Evolutionary conservation across 2,329 filamentous ascomycete genomes (phyloP).

Genomic region (Fusarium sp.): DNA sequence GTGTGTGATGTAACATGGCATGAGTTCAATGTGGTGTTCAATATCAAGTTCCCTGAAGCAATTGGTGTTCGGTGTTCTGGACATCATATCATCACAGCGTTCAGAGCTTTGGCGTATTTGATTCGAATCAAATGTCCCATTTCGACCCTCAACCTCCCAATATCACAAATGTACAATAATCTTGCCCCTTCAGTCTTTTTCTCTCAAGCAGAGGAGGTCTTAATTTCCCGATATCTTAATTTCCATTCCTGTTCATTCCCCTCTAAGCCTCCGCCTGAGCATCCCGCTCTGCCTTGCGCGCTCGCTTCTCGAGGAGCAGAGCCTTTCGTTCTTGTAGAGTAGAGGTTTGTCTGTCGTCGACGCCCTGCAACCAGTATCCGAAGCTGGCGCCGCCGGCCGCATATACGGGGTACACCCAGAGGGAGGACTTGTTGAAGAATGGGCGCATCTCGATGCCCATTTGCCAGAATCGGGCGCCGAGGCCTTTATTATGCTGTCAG

Average conservation of each 20-base stretch:
- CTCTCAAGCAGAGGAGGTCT: constrained; percentile 7
- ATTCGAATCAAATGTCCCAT: constrained; percentile 43
- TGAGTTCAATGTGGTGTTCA: not conserved
- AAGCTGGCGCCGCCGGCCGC: constrained; percentile 88
- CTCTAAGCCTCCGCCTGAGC: constrained; percentile 45
- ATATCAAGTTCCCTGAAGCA: not conserved
- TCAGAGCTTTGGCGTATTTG: constrained; percentile 17
- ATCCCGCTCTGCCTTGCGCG: constrained; percentile 66
- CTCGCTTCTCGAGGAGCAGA: constrained; percentile 87
- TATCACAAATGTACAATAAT: constrained; percentile 44
- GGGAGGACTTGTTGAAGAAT: constrained; percentile 83
- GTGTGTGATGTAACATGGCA: not conserved
- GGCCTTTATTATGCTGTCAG: constrained; percentile 66
- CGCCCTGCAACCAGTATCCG: constrained; percentile 95
- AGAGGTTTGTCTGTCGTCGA: constrained; percentile 84
- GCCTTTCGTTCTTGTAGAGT: constrained; percentile 84
- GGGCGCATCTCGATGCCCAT: constrained; percentile 98
- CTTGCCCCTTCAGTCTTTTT: constrained; percentile 11
- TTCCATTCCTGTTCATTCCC: constrained; percentile 1
- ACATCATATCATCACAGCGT: constrained; percentile 19
- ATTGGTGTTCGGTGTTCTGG: not conserved
- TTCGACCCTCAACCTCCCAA: constrained; percentile 43
- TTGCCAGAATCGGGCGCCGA: constrained; percentile 94
- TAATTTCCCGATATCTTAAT: constrained; percentile 25
- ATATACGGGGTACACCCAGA: constrained; percentile 94